These are phyloP conservation scores for Zygnema circumcarinatum DNA, from an alignment of 139 green algal species.

Conservation along the genomic window DNA sequence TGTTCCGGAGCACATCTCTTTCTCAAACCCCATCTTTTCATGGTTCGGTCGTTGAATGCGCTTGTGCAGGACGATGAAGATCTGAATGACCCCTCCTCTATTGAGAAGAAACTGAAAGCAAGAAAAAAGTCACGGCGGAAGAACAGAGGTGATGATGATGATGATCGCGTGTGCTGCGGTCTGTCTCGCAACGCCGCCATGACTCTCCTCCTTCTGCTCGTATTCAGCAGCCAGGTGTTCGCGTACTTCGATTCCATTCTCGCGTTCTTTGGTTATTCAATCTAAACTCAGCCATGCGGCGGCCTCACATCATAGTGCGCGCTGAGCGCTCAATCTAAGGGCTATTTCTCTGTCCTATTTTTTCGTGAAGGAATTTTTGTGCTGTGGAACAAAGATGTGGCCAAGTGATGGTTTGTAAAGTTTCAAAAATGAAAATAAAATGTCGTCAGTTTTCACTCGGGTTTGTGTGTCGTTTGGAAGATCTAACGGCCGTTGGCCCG, in stretches of 20 bases:
- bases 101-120: neutral
- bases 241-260: constrained; percentile 18
- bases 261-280: constrained; percentile 1
- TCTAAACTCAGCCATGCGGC: too few relatives aligned
- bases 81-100: neutral
- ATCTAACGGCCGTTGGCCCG: too few relatives aligned
- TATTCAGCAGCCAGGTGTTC: neutral
- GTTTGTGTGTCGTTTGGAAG: too few relatives aligned
- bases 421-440: constrained; percentile 1
- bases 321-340: too few relatives aligned
- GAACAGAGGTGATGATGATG: constrained; percentile 13
- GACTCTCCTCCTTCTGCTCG: neutral
- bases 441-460: too few relatives aligned
- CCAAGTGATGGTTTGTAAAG: neutral
- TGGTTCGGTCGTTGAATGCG: neutral
- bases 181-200: constrained; percentile 5
- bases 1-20: neutral
- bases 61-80: too few relatives aligned
- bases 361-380: too few relatives aligned
- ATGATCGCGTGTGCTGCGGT: constrained; percentile 5
- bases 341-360: too few relatives aligned
- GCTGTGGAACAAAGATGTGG: too few relatives aligned
- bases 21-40: neutral
- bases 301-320: too few relatives aligned
- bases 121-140: neutral